These are phyloP conservation scores for Actinidia arguta DNA, from an alignment of 179 eudicot genomes.

Conservation along the genomic window DNA sequence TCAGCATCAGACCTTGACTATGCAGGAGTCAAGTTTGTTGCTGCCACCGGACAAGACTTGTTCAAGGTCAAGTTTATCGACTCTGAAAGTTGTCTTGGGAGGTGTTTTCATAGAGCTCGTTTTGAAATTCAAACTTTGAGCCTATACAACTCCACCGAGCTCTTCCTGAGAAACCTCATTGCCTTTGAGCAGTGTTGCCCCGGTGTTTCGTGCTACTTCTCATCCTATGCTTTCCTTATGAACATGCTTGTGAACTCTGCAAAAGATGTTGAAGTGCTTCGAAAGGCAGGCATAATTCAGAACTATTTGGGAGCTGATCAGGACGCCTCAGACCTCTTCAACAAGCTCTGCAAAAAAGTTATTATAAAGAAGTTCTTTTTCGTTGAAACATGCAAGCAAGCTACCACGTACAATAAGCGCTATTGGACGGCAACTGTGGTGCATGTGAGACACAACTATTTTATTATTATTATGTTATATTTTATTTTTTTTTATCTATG, in stretches of 20 bases:
- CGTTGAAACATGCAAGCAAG: no score
- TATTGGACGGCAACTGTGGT: no score
- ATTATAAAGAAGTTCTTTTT: not conserved
- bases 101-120: not conserved
- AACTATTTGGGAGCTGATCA: not conserved
- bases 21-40: not conserved
- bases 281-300: not conserved
- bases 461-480: no score
- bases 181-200: slow-evolving; percentile 11
- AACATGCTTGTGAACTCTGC: not conserved
- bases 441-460: no score
- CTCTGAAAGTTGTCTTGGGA: not conserved
- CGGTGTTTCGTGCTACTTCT: not conserved
- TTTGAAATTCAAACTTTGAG: not conserved
- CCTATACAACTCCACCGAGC: not conserved
- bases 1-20: not conserved
- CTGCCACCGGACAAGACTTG: not conserved
- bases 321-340: not conserved
- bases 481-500: no score
- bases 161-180: not conserved
- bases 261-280: slow-evolving; percentile 12
- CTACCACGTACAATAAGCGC: no score
- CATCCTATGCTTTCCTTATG: slow-evolving; percentile 4
- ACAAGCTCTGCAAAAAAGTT: slow-evolving; percentile 3
- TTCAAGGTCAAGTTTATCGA: not conserved